Percentiles rank a stretch among this genome's conserved stretches.
Evolutionary conservation across 352 stramenopile genomes (phyloP).

Genomic region (Phytophthora sansomeana): DNA sequence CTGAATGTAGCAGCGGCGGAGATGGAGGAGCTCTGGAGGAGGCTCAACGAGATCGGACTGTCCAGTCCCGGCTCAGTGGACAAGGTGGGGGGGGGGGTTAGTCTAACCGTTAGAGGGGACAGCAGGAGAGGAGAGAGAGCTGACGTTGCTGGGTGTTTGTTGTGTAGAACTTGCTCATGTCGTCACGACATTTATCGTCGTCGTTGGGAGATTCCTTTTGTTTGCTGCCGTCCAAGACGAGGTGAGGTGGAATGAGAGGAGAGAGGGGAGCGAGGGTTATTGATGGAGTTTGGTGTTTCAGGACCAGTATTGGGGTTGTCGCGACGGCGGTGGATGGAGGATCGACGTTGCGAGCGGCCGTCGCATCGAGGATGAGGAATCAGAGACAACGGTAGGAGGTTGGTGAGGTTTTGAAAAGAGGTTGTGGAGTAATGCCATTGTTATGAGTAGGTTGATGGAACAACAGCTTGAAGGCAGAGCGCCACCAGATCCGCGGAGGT

Average conservation of each 20-base stretch:
- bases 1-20: slow-evolving; percentile 75
- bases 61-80: slow-evolving; percentile 59
- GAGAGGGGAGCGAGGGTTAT: background rate
- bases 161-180: slow-evolving; percentile 75
- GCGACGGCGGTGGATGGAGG: slow-evolving; percentile 78
- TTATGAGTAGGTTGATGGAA: slow-evolving; percentile 71
- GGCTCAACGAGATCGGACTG: slow-evolving; percentile 82
- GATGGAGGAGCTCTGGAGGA: slow-evolving; percentile 87
- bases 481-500: slow-evolving; percentile 41
- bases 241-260: slow-evolving; percentile 28
- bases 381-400: slow-evolving; percentile 60
- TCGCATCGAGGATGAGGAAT: slow-evolving; percentile 86
- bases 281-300: slow-evolving; percentile 22
- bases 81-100: slow-evolving; percentile 55
- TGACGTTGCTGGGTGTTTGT: background rate
- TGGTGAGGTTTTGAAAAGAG: background rate
- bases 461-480: slow-evolving; percentile 69
- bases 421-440: background rate
- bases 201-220: slow-evolving; percentile 89
- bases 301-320: slow-evolving; percentile 58
- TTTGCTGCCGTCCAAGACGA: slow-evolving; percentile 73
- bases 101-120: background rate
- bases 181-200: slow-evolving; percentile 81
- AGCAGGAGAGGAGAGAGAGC: background rate
- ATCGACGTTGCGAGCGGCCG: slow-evolving; percentile 77